These are phyloP conservation scores for Phytophthora brassicae DNA, from an alignment of 352 stramenopile species.

Conservation along the genomic window DNA sequence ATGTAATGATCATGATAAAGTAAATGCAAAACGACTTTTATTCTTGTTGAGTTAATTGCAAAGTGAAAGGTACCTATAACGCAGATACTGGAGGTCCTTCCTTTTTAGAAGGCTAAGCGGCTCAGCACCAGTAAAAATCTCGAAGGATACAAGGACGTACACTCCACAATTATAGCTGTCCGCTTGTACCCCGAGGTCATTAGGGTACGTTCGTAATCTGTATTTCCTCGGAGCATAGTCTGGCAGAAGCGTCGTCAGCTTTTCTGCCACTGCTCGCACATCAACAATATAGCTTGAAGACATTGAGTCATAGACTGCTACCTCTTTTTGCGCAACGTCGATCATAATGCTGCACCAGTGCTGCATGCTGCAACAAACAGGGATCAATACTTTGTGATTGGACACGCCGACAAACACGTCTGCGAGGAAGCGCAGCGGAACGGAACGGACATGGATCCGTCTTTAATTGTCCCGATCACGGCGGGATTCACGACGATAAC, in stretches of 20 bases:
- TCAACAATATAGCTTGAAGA: neutral
- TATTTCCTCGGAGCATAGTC: neutral
- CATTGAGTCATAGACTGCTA: neutral
- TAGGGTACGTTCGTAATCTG: neutral
- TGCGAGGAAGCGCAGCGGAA: neutral
- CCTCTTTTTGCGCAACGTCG: neutral
- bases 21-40: too few species aligned
- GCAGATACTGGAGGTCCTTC: neutral
- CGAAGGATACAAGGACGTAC: neutral
- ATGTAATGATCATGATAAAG: too few species aligned
- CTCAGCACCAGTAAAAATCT: neutral
- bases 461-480: neutral
- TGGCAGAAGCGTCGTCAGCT: neutral
- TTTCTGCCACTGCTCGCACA: neutral
- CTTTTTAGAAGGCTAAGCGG: neutral
- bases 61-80: neutral
- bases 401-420: neutral
- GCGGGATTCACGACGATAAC: neutral
- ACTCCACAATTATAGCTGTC: constrained; percentile 3
- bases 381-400: neutral
- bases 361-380: neutral
- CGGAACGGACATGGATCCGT: too few species aligned
- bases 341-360: constrained; percentile 8
- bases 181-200: neutral
- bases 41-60: constrained; percentile 1